These are phyloP conservation scores for Yamadazyma akitaensis DNA, from an alignment of 805 yeast genomes.

Conservation along the genomic window DNA sequence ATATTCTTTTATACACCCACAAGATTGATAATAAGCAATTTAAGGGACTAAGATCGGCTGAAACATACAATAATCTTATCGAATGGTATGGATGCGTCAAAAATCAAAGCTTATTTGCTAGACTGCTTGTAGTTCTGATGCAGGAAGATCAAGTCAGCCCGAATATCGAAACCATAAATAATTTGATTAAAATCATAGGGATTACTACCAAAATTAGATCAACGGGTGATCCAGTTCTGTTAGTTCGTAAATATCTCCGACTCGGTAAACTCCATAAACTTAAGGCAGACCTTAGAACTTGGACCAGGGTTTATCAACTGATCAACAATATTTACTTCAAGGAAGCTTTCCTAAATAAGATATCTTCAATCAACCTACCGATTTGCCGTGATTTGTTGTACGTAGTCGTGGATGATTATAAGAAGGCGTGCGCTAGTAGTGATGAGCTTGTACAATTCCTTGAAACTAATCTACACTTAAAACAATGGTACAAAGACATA, in stretches of 20 bases:
- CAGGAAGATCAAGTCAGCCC: constrained; percentile 39
- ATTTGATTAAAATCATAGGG: constrained; percentile 28
- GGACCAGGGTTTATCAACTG: constrained; percentile 35
- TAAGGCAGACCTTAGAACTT: constrained; percentile 31
- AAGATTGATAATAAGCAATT: constrained; percentile 28
- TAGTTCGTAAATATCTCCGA: constrained; percentile 29
- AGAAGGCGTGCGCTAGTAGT: constrained; percentile 24
- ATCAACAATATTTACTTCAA: constrained; percentile 37
- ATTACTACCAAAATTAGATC: constrained; percentile 33
- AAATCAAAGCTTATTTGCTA: constrained; percentile 38
- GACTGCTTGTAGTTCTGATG: constrained; percentile 40
- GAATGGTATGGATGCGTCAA: constrained; percentile 39
- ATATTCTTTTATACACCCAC: constrained; percentile 37
- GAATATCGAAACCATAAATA: constrained; percentile 38
- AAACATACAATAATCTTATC: constrained; percentile 39
- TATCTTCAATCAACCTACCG: constrained; percentile 31
- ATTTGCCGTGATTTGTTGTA: constrained; percentile 28
- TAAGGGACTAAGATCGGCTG: constrained; percentile 28
- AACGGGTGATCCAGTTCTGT: constrained; percentile 28
- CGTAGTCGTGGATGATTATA: constrained; percentile 33
- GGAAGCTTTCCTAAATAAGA: constrained; percentile 31
- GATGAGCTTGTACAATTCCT: constrained; percentile 30
- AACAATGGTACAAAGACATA: constrained; percentile 28
- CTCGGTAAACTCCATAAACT: constrained; percentile 24
- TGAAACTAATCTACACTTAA: constrained; percentile 28